Conservation (phyloP, 1,284 basidiomycete genomes). For the Trichosporon sp. region DNA sequence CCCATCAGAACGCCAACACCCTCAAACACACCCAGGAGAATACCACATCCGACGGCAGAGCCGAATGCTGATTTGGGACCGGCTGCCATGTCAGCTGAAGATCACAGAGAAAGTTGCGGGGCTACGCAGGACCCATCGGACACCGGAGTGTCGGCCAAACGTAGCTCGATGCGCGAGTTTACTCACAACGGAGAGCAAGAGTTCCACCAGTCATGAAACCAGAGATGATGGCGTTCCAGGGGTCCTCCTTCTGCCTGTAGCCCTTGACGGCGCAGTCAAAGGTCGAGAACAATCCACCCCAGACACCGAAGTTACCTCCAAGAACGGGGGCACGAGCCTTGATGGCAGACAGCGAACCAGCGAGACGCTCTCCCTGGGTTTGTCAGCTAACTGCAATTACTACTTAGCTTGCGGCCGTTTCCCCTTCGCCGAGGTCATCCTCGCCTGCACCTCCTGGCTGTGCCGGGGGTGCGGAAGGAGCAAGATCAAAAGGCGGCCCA, state of each 20-base stretch:
- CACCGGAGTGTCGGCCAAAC: no score
- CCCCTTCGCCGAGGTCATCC: no score
- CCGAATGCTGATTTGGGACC: constrained; percentile 88
- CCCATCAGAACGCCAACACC: constrained; percentile 57
- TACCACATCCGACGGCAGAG: constrained; percentile 92
- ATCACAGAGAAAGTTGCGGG: no score
- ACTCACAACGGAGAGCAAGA: constrained; percentile 88
- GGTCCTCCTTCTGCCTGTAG: constrained; percentile 96
- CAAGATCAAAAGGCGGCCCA: no score
- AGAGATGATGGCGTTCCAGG: constrained; percentile 98
- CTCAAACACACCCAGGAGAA: constrained; percentile 93
- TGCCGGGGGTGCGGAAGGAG: no score
- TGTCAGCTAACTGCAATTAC: not conserved
- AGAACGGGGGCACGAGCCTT: constrained; percentile 98
- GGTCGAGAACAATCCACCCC: constrained; percentile 96
- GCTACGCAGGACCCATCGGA: no score
- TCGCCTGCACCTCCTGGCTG: no score
- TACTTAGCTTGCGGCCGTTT: not conserved
- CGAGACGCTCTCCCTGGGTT: constrained; percentile 78
- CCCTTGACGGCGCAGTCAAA: constrained; percentile 99
- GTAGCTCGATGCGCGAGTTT: no score
- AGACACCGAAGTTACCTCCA: constrained; percentile 96
- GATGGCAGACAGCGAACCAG: constrained; percentile 92
- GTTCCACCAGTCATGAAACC: constrained; percentile 98
- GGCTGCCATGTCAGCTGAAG: constrained; percentile 61